These are phyloP conservation scores for Calonectria honghensis DNA, from an alignment of 2,329 filamentous ascomycete species.

Conservation along the genomic window DNA sequence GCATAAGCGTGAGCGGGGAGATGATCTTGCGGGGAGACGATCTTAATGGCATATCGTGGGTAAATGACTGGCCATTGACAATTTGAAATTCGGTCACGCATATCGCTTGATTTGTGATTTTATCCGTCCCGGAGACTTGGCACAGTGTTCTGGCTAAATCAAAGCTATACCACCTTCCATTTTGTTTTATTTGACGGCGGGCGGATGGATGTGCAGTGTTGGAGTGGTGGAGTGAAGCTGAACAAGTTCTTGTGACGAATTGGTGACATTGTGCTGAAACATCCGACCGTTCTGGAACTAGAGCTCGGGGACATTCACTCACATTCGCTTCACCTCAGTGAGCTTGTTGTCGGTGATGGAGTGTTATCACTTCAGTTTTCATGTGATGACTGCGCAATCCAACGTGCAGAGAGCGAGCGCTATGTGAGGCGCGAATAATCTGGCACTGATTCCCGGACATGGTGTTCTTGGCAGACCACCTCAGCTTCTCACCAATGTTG, in stretches of 20 bases:
- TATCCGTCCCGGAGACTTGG: neutral
- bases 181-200: neutral
- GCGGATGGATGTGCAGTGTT: neutral
- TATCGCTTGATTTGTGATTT: neutral
- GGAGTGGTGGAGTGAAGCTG: neutral
- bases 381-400: neutral
- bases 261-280: slow-evolving; percentile 3
- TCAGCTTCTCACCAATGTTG: neutral
- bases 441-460: neutral
- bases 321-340: neutral
- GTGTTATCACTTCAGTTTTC: neutral
- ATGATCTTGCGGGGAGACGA: slow-evolving; percentile 8
- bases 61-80: neutral
- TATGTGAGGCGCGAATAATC: neutral
- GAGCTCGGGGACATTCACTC: neutral
- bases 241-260: neutral
- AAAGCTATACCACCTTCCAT: slow-evolving; percentile 15
- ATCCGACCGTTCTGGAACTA: neutral
- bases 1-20: slow-evolving; percentile 1
- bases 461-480: slow-evolving; percentile 2
- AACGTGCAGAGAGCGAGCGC: neutral
- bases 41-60: neutral
- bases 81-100: no score
- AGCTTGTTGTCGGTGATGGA: neutral
- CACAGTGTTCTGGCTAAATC: neutral